Conservation (phyloP, 2,329 filamentous ascomycete genomes). For the Aspergillus fumigatiaffinis region DNA sequence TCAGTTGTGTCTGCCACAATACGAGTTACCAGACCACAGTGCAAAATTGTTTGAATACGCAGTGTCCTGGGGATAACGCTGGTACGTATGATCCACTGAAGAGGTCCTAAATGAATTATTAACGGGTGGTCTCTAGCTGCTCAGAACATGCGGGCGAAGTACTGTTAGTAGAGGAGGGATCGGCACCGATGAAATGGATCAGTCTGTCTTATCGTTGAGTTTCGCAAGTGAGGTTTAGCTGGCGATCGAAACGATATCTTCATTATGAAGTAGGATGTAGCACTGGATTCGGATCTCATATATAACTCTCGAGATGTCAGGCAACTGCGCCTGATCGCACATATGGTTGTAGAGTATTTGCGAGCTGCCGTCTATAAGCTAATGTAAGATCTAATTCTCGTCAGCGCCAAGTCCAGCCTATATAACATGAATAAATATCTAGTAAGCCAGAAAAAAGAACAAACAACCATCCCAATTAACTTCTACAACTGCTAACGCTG, state of each 20-base stretch:
- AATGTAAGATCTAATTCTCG: background rate
- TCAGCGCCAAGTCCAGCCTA: background rate
- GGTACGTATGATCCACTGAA: background rate
- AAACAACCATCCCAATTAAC: background rate
- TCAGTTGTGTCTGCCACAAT: background rate
- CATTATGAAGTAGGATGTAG: too few species aligned
- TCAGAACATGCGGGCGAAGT: background rate
- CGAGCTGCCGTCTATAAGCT: too few species aligned
- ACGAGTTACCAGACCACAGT: background rate
- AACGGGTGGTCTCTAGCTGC: background rate
- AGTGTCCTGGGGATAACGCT: background rate
- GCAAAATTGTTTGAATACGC: background rate
- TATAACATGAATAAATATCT: background rate
- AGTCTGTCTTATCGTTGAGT: background rate
- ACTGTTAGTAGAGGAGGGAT: background rate
- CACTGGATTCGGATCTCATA: too few species aligned
- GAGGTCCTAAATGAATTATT: background rate
- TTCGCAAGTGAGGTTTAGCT: too few species aligned
- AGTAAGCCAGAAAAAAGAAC: background rate
- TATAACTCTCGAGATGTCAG: too few species aligned
- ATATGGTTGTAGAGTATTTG: too few species aligned
- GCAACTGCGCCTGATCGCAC: too few species aligned
- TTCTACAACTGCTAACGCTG: constrained; percentile 2
- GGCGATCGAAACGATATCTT: too few species aligned
- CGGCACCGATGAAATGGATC: background rate